Evolutionary conservation across 441 rosid genomes (phyloP), one percentile per base, ranked within the genome.

Genomic region (Monsonia emarginata): DNA sequence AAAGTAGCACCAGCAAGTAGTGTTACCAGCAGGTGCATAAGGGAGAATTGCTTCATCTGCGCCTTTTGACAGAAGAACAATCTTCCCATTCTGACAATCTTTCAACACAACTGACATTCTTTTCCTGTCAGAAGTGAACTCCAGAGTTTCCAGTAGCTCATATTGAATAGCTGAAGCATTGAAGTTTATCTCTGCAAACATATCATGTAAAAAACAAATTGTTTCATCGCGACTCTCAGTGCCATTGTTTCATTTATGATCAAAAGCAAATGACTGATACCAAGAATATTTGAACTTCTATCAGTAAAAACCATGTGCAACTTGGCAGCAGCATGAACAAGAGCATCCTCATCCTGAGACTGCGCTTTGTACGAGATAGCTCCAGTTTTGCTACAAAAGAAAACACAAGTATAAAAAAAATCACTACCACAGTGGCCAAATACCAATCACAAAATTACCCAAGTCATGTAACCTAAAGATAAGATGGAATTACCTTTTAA

Each of bases 311-410:
- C 87, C 98, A 91, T 89, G 72, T 86, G 85, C 85, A 95, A 79
- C 84, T 78, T 77, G 13, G 96, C 91, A 54, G 99, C 96, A 81
- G 98, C 99, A 75, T 81, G 72, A 65, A 95, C 98, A 77, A 95
- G 98, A 74, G 99, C 99, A 42, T 95, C 97, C 79, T 95, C 99
- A 77, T 95, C 99, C 81, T 89, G 98, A 74, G 99, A 95, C 75
- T 95, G 99, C 5, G 99, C 97, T 81, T 91, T 91, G 82, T 91
- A 95, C 38, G 74, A 72, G 63, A 88, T 76, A 67, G 77, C 81
- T 72, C 99, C 97, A 72, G 86, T 79, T 86, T 95, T 95, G 78
- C 99, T 95, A 74, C 66, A 66, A 60, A 74, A 48, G 74, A 70
- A 36, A 42, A 50, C 28, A 66, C 61, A 48, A 64, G 22, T 16